Percentiles rank a stretch among this genome's conserved stretches.
These are phyloP conservation scores for Nyctanthes arbortristis DNA, from an alignment of 257 asterid species.

Conservation along the genomic window DNA sequence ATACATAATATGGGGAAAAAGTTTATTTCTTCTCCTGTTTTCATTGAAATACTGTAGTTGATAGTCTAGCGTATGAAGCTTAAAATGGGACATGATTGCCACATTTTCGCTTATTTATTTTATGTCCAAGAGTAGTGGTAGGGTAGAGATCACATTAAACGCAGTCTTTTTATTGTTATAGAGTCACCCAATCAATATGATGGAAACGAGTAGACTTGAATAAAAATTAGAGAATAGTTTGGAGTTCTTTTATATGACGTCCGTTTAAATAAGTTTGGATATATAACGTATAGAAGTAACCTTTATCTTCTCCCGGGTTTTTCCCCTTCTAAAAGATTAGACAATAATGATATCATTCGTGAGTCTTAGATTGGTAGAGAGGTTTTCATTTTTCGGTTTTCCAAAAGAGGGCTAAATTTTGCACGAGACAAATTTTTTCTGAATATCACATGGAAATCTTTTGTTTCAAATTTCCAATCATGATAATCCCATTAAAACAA, in stretches of 20 bases:
- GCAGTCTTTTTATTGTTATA: background rate
- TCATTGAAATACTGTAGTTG: background rate
- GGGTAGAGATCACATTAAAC: background rate
- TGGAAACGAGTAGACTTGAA: background rate
- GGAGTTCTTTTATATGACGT: background rate
- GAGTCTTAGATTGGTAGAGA: too few species aligned
- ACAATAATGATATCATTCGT: too few species aligned
- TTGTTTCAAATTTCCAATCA: too few species aligned
- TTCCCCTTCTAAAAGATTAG: too few species aligned
- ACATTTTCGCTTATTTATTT: slow-evolving; percentile 5
- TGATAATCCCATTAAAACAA: background rate
- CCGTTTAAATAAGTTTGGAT: background rate
- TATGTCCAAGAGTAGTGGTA: background rate
- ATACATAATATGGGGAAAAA: background rate
- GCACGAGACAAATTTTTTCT: background rate
- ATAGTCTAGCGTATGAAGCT: slow-evolving; percentile 5
- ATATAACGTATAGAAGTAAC: too few species aligned
- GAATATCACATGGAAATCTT: background rate
- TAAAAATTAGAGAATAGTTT: background rate
- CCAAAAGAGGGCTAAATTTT: too few species aligned
- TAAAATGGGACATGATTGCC: background rate
- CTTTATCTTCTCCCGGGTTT: too few species aligned
- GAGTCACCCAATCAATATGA: background rate
- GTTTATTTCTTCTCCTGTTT: background rate
- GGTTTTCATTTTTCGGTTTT: too few species aligned